A percentile compares a stretch with the other conserved stretches of the same genome.
These are phyloP conservation scores for Suillus spraguei DNA, from an alignment of 768 basidiomycete genomes.

Conservation along the genomic window DNA sequence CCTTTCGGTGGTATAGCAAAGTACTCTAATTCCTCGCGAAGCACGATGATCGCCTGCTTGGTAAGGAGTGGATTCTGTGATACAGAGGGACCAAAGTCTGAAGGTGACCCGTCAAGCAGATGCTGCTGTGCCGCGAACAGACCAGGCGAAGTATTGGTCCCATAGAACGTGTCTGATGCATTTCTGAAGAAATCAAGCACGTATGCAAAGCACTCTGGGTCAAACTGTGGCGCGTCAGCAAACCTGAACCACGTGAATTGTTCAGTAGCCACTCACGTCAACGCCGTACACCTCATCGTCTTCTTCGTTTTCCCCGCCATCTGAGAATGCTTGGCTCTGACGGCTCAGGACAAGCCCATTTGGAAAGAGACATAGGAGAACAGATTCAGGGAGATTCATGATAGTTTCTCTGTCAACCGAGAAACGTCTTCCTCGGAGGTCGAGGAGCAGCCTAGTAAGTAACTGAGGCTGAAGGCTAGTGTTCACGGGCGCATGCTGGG, in stretches of 20 bases:
- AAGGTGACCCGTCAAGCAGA: slow-evolving; percentile 63
- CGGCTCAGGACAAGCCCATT: slow-evolving; percentile 94
- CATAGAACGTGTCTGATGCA: slow-evolving; percentile 92
- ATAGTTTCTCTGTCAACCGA: slow-evolving; percentile 96
- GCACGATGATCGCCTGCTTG: slow-evolving; percentile 98
- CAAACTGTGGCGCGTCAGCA: slow-evolving; percentile 63
- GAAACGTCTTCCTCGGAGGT: slow-evolving; percentile 89
- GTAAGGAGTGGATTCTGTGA: slow-evolving; percentile 90
- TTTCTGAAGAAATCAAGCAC: slow-evolving; percentile 90
- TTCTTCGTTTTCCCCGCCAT: slow-evolving; percentile 74
- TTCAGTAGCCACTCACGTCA: slow-evolving; percentile 68
- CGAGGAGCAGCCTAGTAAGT: slow-evolving; percentile 85
- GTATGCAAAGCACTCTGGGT: slow-evolving; percentile 94
- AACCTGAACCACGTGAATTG: slow-evolving; percentile 9
- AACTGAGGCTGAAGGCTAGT: slow-evolving; percentile 83
- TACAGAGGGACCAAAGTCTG: slow-evolving; percentile 62
- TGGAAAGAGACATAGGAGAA: slow-evolving; percentile 94
- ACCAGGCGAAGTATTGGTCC: slow-evolving; percentile 71
- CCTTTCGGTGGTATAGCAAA: slow-evolving; percentile 90
- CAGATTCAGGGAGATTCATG: slow-evolving; percentile 98
- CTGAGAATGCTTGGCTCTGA: slow-evolving; percentile 75
- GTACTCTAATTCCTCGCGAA: slow-evolving; percentile 97
- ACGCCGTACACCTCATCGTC: slow-evolving; percentile 94
- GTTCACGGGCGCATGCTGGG: slow-evolving; percentile 60
- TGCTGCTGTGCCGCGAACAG: slow-evolving; percentile 80